Conservation (phyloP, 2,329 filamentous ascomycete species). For the Herpotrichia juniperi region DNA sequence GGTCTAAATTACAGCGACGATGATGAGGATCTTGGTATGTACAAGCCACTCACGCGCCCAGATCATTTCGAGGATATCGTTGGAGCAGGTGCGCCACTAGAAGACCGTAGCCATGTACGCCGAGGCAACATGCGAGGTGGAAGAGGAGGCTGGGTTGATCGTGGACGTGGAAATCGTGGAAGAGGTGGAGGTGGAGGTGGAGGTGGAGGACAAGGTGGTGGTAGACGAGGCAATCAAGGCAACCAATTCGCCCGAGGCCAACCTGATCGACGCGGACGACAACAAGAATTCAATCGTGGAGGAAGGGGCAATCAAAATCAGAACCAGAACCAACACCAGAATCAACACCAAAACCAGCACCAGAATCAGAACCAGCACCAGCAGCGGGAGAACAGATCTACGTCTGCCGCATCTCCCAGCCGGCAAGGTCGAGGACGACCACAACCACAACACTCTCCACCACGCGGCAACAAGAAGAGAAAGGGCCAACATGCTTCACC, state of each 20-base stretch:
- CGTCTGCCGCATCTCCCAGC: slow-evolving; percentile 33
- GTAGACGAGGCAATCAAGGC: slow-evolving; percentile 34
- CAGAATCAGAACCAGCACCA: slow-evolving; percentile 34
- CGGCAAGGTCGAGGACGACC: slow-evolving; percentile 28
- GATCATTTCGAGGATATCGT: slow-evolving; percentile 55
- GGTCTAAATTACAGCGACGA: slow-evolving; percentile 52
- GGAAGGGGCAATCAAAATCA: slow-evolving; percentile 6
- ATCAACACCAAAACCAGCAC: slow-evolving; percentile 23
- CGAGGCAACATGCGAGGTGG: slow-evolving; percentile 37
- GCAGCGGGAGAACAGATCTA: slow-evolving; percentile 18
- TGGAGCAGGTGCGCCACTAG: slow-evolving; percentile 45
- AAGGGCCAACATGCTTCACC: slow-evolving; percentile 29
- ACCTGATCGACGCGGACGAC: slow-evolving; percentile 19
- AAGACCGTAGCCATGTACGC: slow-evolving; percentile 44
- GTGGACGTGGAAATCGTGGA: slow-evolving; percentile 44
- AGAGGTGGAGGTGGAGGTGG: slow-evolving; percentile 34
- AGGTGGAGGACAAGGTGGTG: slow-evolving; percentile 37
- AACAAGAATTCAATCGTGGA: slow-evolving; percentile 19
- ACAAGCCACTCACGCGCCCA: slow-evolving; percentile 54
- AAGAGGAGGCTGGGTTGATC: slow-evolving; percentile 42
- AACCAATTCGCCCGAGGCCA: slow-evolving; percentile 33
- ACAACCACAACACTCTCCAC: slow-evolving; percentile 16
- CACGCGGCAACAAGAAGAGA: slow-evolving; percentile 7
- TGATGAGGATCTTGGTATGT: slow-evolving; percentile 53
- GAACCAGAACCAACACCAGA: slow-evolving; percentile 26